phyloP scores from a whole-genome alignment of 768 basidiomycete species.

The Rhizopogon sp. region DNA sequence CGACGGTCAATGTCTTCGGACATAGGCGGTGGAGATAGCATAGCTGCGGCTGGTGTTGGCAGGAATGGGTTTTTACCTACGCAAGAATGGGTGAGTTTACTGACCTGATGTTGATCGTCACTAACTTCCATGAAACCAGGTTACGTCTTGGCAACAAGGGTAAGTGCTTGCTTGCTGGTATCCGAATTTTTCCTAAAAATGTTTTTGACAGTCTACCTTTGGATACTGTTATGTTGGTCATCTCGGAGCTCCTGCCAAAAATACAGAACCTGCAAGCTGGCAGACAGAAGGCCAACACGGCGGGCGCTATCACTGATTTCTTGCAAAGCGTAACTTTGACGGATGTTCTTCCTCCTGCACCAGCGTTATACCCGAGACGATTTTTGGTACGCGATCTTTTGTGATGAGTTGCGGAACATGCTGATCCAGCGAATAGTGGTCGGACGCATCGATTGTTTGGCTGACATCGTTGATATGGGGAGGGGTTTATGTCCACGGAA shows the following conservation, averaged over 20 bases:
- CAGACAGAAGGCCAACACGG: constrained; percentile 55
- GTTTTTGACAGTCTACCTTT: constrained; percentile 65
- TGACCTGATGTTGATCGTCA: not conserved
- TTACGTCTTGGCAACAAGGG: constrained; percentile 97
- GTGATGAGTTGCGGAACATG: not conserved
- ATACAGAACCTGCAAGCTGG: constrained; percentile 76
- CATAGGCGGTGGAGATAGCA: constrained; percentile 52
- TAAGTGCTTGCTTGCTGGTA: constrained; percentile 25
- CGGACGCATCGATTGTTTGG: constrained; percentile 89
- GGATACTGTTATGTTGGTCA: constrained; percentile 81
- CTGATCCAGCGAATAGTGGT: constrained; percentile 58
- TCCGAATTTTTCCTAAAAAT: constrained; percentile 4
- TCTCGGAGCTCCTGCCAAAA: constrained; percentile 83
- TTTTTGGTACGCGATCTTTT: constrained; percentile 57
- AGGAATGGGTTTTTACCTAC: constrained; percentile 93
- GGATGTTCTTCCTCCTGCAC: constrained; percentile 69
- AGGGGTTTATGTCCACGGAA: constrained; percentile 86
- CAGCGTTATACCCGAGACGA: constrained; percentile 59
- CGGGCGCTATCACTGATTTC: constrained; percentile 69
- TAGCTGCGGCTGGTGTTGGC: constrained; percentile 69
- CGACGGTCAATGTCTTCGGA: constrained; percentile 52
- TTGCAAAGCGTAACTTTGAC: constrained; percentile 63
- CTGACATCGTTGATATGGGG: constrained; percentile 94
- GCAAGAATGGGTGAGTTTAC: constrained; percentile 81
- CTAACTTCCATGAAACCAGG: constrained; percentile 34